Percentiles rank a stretch among this genome's conserved stretches.
phyloP scores from a whole-genome alignment of 1,139 yeast genomes.

The Kluyveromyces sp. region DNA sequence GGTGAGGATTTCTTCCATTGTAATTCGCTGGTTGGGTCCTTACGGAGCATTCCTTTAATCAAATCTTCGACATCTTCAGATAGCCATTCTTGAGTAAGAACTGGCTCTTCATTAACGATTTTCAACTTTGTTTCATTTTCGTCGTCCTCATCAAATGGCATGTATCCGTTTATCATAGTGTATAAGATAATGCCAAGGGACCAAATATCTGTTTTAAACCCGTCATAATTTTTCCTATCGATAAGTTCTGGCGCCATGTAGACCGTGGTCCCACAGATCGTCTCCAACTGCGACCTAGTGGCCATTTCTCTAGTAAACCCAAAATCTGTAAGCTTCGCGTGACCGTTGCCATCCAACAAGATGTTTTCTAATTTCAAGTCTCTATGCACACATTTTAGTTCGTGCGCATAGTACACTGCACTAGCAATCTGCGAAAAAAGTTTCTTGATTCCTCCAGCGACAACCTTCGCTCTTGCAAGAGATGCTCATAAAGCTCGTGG shows the following conservation, averaged over 20 bases:
- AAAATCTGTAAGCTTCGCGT: conserved; percentile 79
- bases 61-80: conserved; percentile 45
- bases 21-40: conserved; percentile 57
- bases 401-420: conserved; percentile 80
- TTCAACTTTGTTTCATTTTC: conserved; percentile 53
- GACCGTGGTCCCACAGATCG: conserved; percentile 90
- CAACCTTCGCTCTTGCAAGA: conserved; percentile 49
- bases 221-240: conserved; percentile 61
- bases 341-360: conserved; percentile 58
- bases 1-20: conserved; percentile 49
- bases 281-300: conserved; percentile 53
- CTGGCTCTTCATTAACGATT: conserved; percentile 62
- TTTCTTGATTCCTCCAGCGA: conserved; percentile 47
- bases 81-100: conserved; percentile 31
- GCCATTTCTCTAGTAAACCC: conserved; percentile 86
- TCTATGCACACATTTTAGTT: conserved; percentile 76
- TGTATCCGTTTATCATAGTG: conserved; percentile 75
- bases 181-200: conserved; percentile 89
- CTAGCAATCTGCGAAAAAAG: conserved; percentile 73
- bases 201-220: conserved; percentile 85
- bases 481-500: conserved; percentile 71
- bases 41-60: conserved; percentile 48
- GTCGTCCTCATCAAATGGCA: conserved; percentile 85
- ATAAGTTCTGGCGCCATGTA: conserved; percentile 93
- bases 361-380: conserved; percentile 86